A percentile compares a stretch with the other conserved stretches of the same genome.
Evolutionary conservation across 148 eudicot species (phyloP).

Genomic region (Chenopodium album): DNA sequence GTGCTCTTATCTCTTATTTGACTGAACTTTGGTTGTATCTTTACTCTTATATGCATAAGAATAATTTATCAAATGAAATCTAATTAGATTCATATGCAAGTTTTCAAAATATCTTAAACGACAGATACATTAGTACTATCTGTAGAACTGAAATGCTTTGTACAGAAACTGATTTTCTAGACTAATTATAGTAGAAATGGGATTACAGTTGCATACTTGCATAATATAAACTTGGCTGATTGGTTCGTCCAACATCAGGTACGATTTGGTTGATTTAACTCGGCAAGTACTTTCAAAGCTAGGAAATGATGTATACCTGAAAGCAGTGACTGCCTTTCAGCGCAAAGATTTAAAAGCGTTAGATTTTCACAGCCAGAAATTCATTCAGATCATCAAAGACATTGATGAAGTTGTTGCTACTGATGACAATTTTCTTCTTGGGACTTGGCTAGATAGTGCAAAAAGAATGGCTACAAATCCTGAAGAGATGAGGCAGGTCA

Average conservation of each 20-base stretch:
- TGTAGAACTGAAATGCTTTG: too few relatives aligned
- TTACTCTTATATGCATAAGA: too few relatives aligned
- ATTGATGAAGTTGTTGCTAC: slow-evolving; percentile 74
- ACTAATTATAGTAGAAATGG: not conserved
- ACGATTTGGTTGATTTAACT: slow-evolving; percentile 95
- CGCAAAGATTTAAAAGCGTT: slow-evolving; percentile 51
- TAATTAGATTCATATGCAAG: too few relatives aligned
- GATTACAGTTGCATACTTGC: not conserved
- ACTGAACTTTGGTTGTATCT: too few relatives aligned
- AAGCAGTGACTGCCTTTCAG: slow-evolving; percentile 66
- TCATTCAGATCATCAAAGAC: slow-evolving; percentile 70
- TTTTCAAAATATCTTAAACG: too few relatives aligned
- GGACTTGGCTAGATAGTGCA: slow-evolving; percentile 94
- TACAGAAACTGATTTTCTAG: too few relatives aligned
- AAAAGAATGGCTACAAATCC: slow-evolving; percentile 64
- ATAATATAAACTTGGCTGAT: not conserved
- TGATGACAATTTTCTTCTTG: slow-evolving; percentile 91
- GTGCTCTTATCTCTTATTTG: too few relatives aligned
- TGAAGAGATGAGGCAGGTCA: slow-evolving; percentile 67
- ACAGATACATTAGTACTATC: too few relatives aligned
- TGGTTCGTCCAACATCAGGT: slow-evolving; percentile 40
- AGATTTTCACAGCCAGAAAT: slow-evolving; percentile 45
- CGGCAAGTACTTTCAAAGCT: slow-evolving; percentile 92
- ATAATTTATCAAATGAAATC: too few relatives aligned
- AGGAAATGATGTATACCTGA: slow-evolving; percentile 77